Evolutionary conservation across 179 eudicot species (phyloP).

Genomic region (Corrigiola litoralis): DNA sequence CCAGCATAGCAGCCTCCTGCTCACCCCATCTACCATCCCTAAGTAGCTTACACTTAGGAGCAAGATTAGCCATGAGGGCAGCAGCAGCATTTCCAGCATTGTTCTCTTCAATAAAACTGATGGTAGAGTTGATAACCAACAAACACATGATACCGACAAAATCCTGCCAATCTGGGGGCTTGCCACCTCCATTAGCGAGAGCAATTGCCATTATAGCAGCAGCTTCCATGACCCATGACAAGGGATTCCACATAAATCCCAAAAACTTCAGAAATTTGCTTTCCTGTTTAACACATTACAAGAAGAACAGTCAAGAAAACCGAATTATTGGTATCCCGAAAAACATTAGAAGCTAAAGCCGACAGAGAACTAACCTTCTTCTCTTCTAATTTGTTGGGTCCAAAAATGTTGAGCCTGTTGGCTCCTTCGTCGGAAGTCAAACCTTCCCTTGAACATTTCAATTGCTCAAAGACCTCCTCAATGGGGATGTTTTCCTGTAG

Average conservation of each 20-base stretch:
- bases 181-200: constrained; percentile 51
- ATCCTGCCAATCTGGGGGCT: constrained; percentile 67
- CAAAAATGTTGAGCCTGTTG: constrained; percentile 51
- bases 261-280: constrained; percentile 67
- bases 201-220: constrained; percentile 72
- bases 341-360: background rate
- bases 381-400: constrained; percentile 69
- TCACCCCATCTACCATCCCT: constrained; percentile 62
- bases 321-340: background rate
- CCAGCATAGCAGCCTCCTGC: constrained; percentile 52
- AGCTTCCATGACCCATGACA: constrained; percentile 80
- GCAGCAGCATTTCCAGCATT: constrained; percentile 83
- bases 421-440: constrained; percentile 53
- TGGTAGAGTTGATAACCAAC: constrained; percentile 62
- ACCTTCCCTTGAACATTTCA: constrained; percentile 60
- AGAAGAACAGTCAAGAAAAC: background rate
- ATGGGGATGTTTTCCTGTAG: constrained; percentile 62
- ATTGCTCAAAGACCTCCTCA: constrained; percentile 63
- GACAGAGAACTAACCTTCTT: constrained; percentile 37
- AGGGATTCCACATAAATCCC: constrained; percentile 77
- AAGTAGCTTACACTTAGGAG: constrained; percentile 71
- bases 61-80: constrained; percentile 76
- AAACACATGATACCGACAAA: constrained; percentile 58
- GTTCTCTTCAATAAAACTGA: constrained; percentile 72
- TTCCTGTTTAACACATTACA: constrained; percentile 37